A percentile compares a stretch with the other conserved stretches of the same genome.
Conservation (phyloP, 805 yeast species). For the Candida cerambycidarum region DNA sequence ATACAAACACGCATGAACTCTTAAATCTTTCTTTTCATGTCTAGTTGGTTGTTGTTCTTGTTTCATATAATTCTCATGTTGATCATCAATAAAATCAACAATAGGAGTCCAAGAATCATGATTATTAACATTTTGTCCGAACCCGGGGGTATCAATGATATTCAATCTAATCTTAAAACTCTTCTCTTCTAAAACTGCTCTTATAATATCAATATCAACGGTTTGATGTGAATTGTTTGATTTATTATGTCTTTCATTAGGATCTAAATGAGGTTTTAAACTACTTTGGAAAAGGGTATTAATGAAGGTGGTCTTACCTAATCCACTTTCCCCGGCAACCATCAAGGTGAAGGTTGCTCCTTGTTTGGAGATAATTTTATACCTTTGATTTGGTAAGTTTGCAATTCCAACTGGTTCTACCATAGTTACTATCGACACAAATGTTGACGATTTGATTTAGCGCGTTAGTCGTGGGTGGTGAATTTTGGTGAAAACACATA, state of each 20-base stretch:
- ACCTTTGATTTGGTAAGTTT: constrained; percentile 75
- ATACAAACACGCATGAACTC: constrained; percentile 89
- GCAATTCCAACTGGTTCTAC: constrained; percentile 68
- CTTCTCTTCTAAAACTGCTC: constrained; percentile 83
- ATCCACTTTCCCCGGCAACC: constrained; percentile 90
- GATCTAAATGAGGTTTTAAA: constrained; percentile 58
- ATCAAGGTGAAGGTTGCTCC: constrained; percentile 79
- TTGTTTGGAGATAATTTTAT: constrained; percentile 69
- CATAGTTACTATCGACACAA: constrained; percentile 23
- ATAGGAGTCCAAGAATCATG: constrained; percentile 83
- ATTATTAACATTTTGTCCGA: constrained; percentile 88
- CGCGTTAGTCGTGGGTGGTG: constrained; percentile 5
- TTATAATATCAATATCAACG: constrained; percentile 72
- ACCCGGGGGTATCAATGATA: constrained; percentile 90
- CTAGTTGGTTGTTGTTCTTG: constrained; percentile 92
- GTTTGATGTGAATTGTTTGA: constrained; percentile 59
- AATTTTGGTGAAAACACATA: not conserved
- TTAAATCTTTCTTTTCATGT: constrained; percentile 62
- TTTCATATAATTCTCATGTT: constrained; percentile 83
- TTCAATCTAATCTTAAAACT: constrained; percentile 76
- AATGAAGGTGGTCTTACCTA: constrained; percentile 90
- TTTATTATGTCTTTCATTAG: constrained; percentile 55
- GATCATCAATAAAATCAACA: constrained; percentile 86
- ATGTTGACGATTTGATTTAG: constrained; percentile 7
- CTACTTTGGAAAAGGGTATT: constrained; percentile 80